phyloP scores from a whole-genome alignment of 441 rosid species.

The Hypseocharis bilobata region DNA sequence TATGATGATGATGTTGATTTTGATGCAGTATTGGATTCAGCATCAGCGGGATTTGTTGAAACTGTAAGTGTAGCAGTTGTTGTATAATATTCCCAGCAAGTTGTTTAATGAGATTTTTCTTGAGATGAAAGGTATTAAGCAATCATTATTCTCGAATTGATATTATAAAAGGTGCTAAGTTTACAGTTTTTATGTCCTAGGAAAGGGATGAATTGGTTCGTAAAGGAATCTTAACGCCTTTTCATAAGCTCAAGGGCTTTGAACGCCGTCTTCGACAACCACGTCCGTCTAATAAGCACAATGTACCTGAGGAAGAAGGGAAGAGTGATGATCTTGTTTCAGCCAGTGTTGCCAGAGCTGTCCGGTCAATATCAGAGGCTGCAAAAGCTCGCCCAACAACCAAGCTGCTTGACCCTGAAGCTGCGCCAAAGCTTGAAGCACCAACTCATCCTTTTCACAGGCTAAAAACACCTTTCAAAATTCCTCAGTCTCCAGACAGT shows the following conservation, averaged over 20 bases:
- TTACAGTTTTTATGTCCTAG: slow-evolving; percentile 38
- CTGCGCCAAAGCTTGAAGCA: slow-evolving; percentile 73
- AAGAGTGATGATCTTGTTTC: slow-evolving; percentile 37
- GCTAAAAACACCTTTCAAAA: slow-evolving; percentile 45
- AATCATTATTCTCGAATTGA: slow-evolving; percentile 4
- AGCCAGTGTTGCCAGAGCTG: slow-evolving; percentile 50
- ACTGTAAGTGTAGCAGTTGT: slow-evolving; percentile 44
- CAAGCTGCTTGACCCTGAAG: slow-evolving; percentile 62
- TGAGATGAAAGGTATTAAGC: slow-evolving; percentile 8
- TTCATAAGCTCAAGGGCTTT: slow-evolving; percentile 82
- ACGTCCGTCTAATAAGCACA: slow-evolving; percentile 31
- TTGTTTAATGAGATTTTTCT: slow-evolving; percentile 12
- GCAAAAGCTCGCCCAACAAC: slow-evolving; percentile 76
- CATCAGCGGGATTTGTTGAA: slow-evolving; percentile 84
- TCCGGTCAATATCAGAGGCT: slow-evolving; percentile 50
- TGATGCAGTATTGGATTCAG: slow-evolving; percentile 70
- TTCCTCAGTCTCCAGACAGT: slow-evolving; percentile 36
- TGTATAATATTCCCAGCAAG: not conserved
- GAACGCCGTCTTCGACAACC: slow-evolving; percentile 75
- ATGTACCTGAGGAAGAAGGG: slow-evolving; percentile 35
- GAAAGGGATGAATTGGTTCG: slow-evolving; percentile 94
- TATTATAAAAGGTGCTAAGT: slow-evolving; percentile 16
- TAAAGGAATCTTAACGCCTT: slow-evolving; percentile 89
- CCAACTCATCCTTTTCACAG: slow-evolving; percentile 69
- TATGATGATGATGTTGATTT: slow-evolving; percentile 69